A percentile compares a stretch with the other conserved stretches of the same genome.
These are phyloP conservation scores for Otatea glauca DNA, from an alignment of 176 grass and related monocot genomes.

Conservation along the genomic window DNA sequence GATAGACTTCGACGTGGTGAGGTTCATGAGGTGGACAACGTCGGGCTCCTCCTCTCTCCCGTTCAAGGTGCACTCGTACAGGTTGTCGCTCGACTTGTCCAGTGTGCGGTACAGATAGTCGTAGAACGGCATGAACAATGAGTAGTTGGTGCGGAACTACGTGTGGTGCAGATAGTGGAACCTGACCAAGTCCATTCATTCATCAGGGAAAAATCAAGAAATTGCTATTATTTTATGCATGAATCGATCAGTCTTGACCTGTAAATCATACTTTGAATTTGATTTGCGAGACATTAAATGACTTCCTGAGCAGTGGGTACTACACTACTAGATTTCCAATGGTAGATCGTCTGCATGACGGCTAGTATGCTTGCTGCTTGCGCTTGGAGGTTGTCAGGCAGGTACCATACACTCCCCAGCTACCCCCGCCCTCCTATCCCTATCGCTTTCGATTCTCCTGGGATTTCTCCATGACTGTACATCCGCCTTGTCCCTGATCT, in stretches of 20 bases:
- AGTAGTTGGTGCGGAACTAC: slow-evolving; percentile 77
- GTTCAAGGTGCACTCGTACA: slow-evolving; percentile 54
- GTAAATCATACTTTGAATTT: no score
- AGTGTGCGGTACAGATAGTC: slow-evolving; percentile 67
- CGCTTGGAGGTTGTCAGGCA: no score
- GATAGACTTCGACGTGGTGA: slow-evolving; percentile 51
- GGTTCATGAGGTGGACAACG: slow-evolving; percentile 79
- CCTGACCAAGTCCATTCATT: slow-evolving; percentile 12
- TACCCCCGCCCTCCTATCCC: no score
- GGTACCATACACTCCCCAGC: no score
- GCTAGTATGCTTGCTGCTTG: no score
- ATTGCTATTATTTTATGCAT: not conserved
- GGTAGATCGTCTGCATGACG: no score
- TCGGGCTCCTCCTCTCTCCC: slow-evolving; percentile 36
- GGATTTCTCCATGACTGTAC: no score
- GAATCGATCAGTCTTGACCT: not conserved
- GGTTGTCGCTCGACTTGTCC: slow-evolving; percentile 65
- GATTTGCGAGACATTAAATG: not conserved
- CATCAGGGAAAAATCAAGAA: not conserved
- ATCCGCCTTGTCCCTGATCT: no score
- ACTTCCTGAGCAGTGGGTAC: no score
- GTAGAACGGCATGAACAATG: slow-evolving; percentile 79
- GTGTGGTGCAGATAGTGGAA: slow-evolving; percentile 85
- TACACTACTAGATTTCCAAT: no score
- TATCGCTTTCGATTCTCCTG: no score